A percentile compares a stretch with the other conserved stretches of the same genome.
Evolutionary conservation across 2,329 filamentous ascomycete genomes (phyloP).

Genomic region (Xylaria sp.): DNA sequence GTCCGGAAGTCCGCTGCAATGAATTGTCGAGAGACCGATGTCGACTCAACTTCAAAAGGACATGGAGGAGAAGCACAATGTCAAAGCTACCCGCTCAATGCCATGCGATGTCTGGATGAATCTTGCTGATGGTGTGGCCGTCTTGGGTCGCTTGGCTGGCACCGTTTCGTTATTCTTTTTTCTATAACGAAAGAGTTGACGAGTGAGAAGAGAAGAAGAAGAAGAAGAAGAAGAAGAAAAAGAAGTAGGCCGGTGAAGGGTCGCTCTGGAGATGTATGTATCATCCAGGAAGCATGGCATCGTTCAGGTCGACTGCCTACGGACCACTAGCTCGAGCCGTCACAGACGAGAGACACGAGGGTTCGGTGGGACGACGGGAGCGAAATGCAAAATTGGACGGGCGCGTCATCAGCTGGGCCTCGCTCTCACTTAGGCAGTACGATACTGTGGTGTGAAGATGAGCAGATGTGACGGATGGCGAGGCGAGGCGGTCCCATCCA

Average conservation of each 20-base stretch:
- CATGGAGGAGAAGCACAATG: no score
- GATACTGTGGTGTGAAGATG: background rate
- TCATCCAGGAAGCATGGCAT: background rate
- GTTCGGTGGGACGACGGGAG: slow-evolving; percentile 8
- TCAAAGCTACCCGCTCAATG: no score
- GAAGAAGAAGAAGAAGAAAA: background rate
- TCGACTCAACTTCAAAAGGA: background rate
- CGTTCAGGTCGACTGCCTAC: background rate
- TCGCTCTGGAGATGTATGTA: background rate
- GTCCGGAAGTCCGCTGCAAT: background rate
- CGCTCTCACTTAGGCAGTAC: no score
- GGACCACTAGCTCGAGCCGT: no score
- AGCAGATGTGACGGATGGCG: background rate
- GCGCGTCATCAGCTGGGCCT: slow-evolving; percentile 17
- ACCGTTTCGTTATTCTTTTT: no score
- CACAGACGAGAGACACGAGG: slow-evolving; percentile 3
- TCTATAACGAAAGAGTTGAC: background rate
- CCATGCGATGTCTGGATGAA: background rate
- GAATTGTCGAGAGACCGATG: background rate
- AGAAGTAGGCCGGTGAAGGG: background rate
- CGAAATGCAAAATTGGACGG: slow-evolving; percentile 3
- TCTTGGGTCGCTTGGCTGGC: no score
- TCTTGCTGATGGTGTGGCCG: background rate
- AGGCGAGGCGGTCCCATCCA: background rate
- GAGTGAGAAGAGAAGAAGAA: background rate